Evolutionary conservation across 1,284 basidiomycete species (phyloP).

Genomic region (Lignosus rhinocerotis): DNA sequence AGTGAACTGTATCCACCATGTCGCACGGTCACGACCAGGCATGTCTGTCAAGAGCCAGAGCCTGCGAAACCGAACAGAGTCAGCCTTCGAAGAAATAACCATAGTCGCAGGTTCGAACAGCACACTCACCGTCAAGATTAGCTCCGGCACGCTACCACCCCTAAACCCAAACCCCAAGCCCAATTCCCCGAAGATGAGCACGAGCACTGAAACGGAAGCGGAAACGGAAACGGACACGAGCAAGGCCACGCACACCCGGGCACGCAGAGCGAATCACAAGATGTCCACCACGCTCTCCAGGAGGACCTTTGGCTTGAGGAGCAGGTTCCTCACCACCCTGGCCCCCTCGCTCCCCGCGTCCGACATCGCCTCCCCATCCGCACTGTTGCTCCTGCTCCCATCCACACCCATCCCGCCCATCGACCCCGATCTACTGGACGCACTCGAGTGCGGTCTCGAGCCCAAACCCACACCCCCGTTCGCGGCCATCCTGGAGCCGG

Average conservation of each 20-base stretch:
- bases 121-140: neutral
- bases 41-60: neutral
- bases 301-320: slow-evolving; percentile 40
- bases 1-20: neutral
- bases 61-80: neutral
- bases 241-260: neutral
- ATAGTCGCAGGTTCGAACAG: neutral
- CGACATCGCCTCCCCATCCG: slow-evolving; percentile 8
- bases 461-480: neutral
- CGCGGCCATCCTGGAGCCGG: neutral
- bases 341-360: slow-evolving; percentile 15
- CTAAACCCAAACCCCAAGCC: neutral
- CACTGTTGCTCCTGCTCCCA: slow-evolving; percentile 1
- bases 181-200: no score
- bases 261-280: slow-evolving; percentile 23
- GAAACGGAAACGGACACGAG: neutral
- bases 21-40: neutral
- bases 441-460: slow-evolving; percentile 6
- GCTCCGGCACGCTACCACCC: neutral
- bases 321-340: slow-evolving; percentile 29
- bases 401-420: slow-evolving; percentile 12
- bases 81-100: neutral
- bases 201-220: neutral
- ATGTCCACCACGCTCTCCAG: slow-evolving; percentile 37
- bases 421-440: slow-evolving; percentile 10